These are phyloP conservation scores for Tuber calosporum DNA, from an alignment of 495 filamentous ascomycete genomes.

Conservation along the genomic window DNA sequence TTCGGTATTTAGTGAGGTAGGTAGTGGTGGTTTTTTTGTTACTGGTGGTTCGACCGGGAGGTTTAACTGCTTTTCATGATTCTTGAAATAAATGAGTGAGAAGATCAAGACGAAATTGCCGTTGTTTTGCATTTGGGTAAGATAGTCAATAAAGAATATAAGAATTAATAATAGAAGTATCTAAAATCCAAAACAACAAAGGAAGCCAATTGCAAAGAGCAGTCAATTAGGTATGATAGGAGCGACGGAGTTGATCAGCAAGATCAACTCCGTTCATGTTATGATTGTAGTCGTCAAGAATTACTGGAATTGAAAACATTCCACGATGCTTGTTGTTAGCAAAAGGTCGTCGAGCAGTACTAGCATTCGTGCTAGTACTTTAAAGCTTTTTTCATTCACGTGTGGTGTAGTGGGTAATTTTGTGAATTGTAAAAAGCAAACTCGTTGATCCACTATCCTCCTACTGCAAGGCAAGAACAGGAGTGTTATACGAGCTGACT, in stretches of 20 bases:
- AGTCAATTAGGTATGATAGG: constrained; percentile 26
- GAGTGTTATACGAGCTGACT: neutral
- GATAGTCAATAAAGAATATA: neutral
- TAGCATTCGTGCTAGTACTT: neutral
- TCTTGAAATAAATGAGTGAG: neutral
- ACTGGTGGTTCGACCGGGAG: neutral
- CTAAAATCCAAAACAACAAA: constrained; percentile 36
- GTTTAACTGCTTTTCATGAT: neutral
- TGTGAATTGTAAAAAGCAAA: neutral
- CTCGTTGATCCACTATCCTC: neutral
- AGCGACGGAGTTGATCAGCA: constrained; percentile 28
- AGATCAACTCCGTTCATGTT: constrained; percentile 39
- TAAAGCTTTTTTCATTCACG: neutral
- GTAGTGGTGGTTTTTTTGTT: neutral
- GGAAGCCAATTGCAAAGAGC: constrained; percentile 24
- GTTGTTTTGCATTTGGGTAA: neutral
- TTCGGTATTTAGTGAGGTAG: neutral
- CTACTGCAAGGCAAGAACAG: neutral
- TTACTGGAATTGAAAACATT: constrained; percentile 9
- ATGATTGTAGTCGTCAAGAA: constrained; percentile 40
- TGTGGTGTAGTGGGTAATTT: neutral
- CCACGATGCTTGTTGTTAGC: too few relatives aligned
- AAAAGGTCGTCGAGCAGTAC: neutral
- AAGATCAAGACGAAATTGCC: neutral
- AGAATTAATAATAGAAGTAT: constrained; percentile 21